Base-by-base conservation (phyloP, 768 basidiomycete species). In the Lentinula boryana region DNA sequence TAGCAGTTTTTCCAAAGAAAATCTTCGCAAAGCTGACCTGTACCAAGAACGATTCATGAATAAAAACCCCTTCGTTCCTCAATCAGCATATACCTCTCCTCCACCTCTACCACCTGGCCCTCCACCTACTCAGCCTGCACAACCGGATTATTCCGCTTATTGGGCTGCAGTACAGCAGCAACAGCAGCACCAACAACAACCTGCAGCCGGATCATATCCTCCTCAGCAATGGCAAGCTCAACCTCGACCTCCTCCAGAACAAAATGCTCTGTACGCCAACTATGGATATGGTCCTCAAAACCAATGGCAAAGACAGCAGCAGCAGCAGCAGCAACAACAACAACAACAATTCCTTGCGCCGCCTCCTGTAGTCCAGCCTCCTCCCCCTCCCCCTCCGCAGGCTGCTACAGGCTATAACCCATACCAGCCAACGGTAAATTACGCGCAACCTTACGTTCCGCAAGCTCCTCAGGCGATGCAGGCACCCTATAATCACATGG, bases 211-310 rank as follows among this genome's bases (percentile, higher is more conserved):
- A 66, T 79, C 81, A 23, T 79, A 80, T 54, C 82, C 79, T 62
- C 82, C 79, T 62, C 87, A 90, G 71, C 89, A 87, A 87, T 78
- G 76, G 56, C 71, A 83, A 13, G 79, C 85, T 3, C 87, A 85
- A 68, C 80, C 84, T 48, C 78, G 87, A 53, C 87, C 88, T 35
- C 78, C 89, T 35, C 78, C 88, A 13, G 89, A 93, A 65, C 91
- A 93, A 68, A 89, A 87, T 69, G 87, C 89, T 27, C 74, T 95
- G 21, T 95, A 95, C 69, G 91, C 92, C 1, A 94, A 94, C 69
- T 95, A 95, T 68, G 93, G 93, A 35, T 95, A 96, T 70, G 91
- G 91, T 2, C 81, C 84, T 52, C 87, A 89, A 65, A 69, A 76
- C 62, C 75, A 80, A 67, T 85, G 85, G 82, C 86, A 85, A 63